Evolutionary conservation across 345 rosid genomes (phyloP).

Genomic region (Euphorbia lathyris): DNA sequence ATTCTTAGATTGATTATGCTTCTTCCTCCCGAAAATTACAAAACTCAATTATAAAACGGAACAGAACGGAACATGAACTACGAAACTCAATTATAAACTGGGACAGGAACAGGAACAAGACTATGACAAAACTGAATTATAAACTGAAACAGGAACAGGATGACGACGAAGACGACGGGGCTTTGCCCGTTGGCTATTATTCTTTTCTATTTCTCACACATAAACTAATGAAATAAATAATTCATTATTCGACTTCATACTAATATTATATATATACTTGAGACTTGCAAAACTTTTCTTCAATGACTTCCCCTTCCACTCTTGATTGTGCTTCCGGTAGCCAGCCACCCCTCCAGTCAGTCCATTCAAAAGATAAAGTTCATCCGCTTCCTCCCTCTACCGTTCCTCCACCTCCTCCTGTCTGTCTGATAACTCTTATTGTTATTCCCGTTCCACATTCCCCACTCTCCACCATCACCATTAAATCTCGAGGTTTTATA

Average conservation of each 20-base stretch:
- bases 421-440: slow-evolving; percentile 32
- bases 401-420: slow-evolving; percentile 42
- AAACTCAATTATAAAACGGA: too few species aligned
- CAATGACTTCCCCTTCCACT: slow-evolving; percentile 14
- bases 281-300: slow-evolving; percentile 18
- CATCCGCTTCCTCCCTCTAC: slow-evolving; percentile 41
- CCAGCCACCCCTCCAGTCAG: slow-evolving; percentile 35
- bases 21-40: too few species aligned
- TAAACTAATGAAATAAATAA: too few species aligned
- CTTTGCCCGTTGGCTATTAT: neutral
- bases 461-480: too few species aligned
- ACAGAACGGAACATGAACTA: too few species aligned
- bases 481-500: slow-evolving; percentile 39
- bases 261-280: slow-evolving; percentile 21
- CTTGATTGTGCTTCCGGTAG: too few species aligned
- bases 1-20: too few species aligned
- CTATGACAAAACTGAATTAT: too few species aligned
- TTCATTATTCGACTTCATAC: too few species aligned
- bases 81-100: too few species aligned
- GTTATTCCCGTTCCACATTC: too few species aligned
- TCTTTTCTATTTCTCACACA: neutral
- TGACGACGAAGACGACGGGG: neutral
- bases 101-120: too few species aligned
- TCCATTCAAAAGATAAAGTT: slow-evolving; percentile 21
- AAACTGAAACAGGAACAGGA: neutral